These are phyloP conservation scores for Fusarium vanettenii DNA, from an alignment of 2,329 filamentous ascomycete species.

Conservation along the genomic window DNA sequence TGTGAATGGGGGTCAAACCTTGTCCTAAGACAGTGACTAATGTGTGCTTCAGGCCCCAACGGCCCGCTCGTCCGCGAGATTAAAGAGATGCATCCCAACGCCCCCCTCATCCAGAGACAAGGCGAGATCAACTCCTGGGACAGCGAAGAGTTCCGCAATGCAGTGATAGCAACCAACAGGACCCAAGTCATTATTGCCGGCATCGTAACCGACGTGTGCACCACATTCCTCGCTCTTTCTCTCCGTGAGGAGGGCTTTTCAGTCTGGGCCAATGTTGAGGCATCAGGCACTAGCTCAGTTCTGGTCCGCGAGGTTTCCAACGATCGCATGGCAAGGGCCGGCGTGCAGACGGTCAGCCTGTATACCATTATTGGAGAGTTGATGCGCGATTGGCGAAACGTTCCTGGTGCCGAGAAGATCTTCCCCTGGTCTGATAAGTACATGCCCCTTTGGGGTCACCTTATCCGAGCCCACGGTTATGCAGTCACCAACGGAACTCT, in stretches of 20 bases:
- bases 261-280: conserved; percentile 70
- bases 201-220: conserved; percentile 72
- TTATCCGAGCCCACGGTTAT: conserved; percentile 64
- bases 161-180: conserved; percentile 55
- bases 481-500: conserved; percentile 65
- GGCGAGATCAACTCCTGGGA: conserved; percentile 11
- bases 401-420: conserved; percentile 53
- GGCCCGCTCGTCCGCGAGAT: conserved; percentile 6
- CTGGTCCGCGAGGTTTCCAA: conserved; percentile 66
- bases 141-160: conserved; percentile 6
- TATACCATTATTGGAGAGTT: conserved; percentile 66
- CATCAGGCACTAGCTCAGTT: conserved; percentile 64
- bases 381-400: conserved; percentile 67
- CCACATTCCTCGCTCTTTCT: conserved; percentile 69
- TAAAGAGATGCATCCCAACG: conserved; percentile 13
- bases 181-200: conserved; percentile 71
- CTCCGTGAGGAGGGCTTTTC: conserved; percentile 69
- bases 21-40: background rate
- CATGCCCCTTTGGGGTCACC: conserved; percentile 62
- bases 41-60: background rate
- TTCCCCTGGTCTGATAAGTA: conserved; percentile 66
- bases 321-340: conserved; percentile 66
- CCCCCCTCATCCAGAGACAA: conserved; percentile 2
- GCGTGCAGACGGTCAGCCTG: conserved; percentile 63
- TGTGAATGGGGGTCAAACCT: background rate